Base-by-base conservation (phyloP, 768 basidiomycete genomes). In the Russula sp. region DNA sequence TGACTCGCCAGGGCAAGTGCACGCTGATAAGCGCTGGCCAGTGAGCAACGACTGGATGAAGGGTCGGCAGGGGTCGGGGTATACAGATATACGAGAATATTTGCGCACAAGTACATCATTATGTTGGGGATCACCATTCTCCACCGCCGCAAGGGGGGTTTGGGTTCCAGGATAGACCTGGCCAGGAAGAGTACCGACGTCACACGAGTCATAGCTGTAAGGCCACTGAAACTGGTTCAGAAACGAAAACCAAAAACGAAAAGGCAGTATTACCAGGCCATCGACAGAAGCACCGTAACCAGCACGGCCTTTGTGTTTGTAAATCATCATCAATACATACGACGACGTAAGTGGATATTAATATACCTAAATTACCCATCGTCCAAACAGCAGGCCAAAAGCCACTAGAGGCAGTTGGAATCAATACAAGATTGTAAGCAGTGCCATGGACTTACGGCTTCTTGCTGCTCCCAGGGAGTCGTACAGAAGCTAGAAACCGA, bases 281-380 rank as follows among this genome's bases (percentile, higher is more conserved):
- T 96, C 93, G 1, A 93, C 78, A 67, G 82, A 81, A 38, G 90
- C 93, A 67, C 93, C 93, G 71, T 87, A 95, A 22, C 93, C 92
- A 29, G 90, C 92, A 48, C 93, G 82, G 50, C 93, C 88, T 77
- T 64, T 43, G 34, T 6, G 35, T 39, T 39, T 8, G n/a, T 7
- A 1, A 20, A 20, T 8, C 5, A 25, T 8, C 18, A 22, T 59
- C 43, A 55, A 46, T 8, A 22, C 16, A 34, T 38, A 11, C n/a
- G 14, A 50, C 5, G 41, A 65, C 45, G 49, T 61, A 47, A 38
- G 63, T 16, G 34, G 16, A 7, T 20, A 42, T 53, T n/a, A 41
- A 58, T 74, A 53, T 64, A 80, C 82, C 88, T 39, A 97, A 74
- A 69, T 96, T 83, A n/a, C 82, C 82, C 80, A 83, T 81, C 6